Conservation (phyloP, 139 green algal genomes). For the Ettlia oleoabundans region DNA sequence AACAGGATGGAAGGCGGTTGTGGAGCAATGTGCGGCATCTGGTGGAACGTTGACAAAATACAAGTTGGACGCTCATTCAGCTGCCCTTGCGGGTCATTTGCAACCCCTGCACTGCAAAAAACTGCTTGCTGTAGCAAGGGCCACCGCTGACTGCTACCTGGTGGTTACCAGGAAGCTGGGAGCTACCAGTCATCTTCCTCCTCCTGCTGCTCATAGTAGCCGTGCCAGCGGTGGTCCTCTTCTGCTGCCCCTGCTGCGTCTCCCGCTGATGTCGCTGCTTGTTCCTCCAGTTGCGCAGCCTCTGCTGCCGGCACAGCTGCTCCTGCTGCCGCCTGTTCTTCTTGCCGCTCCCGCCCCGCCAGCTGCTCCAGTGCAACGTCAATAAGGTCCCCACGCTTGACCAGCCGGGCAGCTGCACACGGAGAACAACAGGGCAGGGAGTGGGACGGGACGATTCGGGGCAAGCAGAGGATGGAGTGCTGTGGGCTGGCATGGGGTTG, state of each 20-base stretch:
- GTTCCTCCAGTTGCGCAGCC: not conserved
- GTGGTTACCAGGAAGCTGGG: not conserved
- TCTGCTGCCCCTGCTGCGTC: not conserved
- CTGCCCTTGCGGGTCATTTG: too few species aligned
- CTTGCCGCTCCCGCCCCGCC: not conserved
- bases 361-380: conserved; percentile 4
- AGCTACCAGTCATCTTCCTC: conserved; percentile 33
- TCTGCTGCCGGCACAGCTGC: not conserved
- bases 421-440: not conserved
- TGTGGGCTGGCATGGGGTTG: too few species aligned
- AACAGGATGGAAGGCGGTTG: too few species aligned
- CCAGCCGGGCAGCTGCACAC: not conserved
- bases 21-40: too few species aligned
- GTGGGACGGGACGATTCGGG: too few species aligned
- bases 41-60: too few species aligned
- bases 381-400: not conserved
- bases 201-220: conserved; percentile 9
- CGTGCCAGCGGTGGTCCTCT: conserved; percentile 27
- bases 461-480: too few species aligned
- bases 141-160: too few species aligned
- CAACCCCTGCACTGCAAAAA: too few species aligned
- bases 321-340: not conserved
- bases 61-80: too few species aligned
- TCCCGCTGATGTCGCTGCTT: not conserved
- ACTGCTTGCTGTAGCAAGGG: too few species aligned